These are phyloP conservation scores for Papiliotrema nemorosa DNA, from an alignment of 1,284 basidiomycete species.

Conservation along the genomic window DNA sequence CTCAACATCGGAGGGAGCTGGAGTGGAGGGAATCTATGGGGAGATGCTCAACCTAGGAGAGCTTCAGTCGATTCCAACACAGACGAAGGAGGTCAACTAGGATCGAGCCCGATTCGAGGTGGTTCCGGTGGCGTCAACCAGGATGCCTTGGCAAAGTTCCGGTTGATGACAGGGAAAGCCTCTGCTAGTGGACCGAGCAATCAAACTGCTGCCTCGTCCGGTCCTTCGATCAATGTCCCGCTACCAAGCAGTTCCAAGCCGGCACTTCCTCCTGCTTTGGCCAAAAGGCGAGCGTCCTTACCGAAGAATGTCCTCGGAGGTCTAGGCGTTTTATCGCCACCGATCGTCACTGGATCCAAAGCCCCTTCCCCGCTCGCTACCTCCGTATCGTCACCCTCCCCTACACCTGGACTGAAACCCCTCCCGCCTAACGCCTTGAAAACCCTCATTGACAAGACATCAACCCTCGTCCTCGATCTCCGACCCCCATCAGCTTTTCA, in stretches of 20 bases:
- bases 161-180: conserved; percentile 14
- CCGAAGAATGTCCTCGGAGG: conserved; percentile 14
- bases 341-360: conserved; percentile 9
- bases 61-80: conserved; percentile 8
- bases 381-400: conserved; percentile 7
- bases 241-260: conserved; percentile 2
- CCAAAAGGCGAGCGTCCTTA: conserved; percentile 20
- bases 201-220: neutral
- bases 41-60: conserved; percentile 11
- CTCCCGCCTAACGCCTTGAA: conserved; percentile 16
- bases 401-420: conserved; percentile 17
- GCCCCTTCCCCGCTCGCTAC: conserved; percentile 13
- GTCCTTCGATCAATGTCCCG: neutral
- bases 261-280: conserved; percentile 17
- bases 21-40: conserved; percentile 35
- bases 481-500: conserved; percentile 73
- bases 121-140: conserved; percentile 9
- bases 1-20: conserved; percentile 43
- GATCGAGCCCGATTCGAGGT: neutral
- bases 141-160: conserved; percentile 18
- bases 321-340: conserved; percentile 5
- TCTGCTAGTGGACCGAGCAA: conserved; percentile 5
- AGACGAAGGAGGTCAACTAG: neutral
- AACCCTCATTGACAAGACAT: conserved; percentile 13
- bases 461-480: conserved; percentile 72